Conservation (phyloP, 108 stramenopile genomes). For the Cyclotella sp. region DNA sequence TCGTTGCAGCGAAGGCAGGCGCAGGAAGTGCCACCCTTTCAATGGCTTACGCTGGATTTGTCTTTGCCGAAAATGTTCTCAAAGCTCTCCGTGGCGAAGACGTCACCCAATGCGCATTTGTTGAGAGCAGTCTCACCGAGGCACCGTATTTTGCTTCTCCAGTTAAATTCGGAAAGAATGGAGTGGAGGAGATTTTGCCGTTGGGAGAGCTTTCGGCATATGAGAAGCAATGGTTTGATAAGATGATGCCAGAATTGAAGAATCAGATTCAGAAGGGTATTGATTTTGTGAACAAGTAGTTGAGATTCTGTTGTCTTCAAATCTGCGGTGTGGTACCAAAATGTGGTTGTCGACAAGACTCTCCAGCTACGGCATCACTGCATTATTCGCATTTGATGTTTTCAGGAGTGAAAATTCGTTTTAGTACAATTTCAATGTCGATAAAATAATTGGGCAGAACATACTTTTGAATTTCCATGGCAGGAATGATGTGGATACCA, state of each 20-base stretch:
- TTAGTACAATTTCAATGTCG: no score
- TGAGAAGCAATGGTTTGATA: conserved; percentile 96
- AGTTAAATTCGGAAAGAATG: conserved; percentile 92
- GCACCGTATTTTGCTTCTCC: conserved; percentile 96
- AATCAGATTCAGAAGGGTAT: conserved; percentile 96
- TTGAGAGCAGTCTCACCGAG: conserved; percentile 93
- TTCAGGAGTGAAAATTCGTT: no score
- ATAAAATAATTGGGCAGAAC: no score
- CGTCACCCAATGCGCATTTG: conserved; percentile 94
- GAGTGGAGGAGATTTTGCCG: conserved; percentile 92
- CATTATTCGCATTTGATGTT: no score
- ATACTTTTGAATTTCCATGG: no score
- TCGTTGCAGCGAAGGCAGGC: conserved; percentile 99
- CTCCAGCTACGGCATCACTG: no score
- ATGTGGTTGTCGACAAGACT: no score
- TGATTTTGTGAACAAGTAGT: conserved; percentile 90
- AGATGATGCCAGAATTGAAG: conserved; percentile 96
- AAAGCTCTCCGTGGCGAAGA: conserved; percentile 93
- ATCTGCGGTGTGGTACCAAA: no score
- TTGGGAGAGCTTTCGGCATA: conserved; percentile 89
- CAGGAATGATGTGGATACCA: no score
- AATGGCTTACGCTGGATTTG: conserved; percentile 98
- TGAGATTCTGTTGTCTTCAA: not conserved
- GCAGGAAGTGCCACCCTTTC: conserved; percentile 97
- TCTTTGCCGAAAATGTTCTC: conserved; percentile 94